These are phyloP conservation scores for Dipteronia sinensis DNA, from an alignment of 345 rosid genomes.

Conservation along the genomic window DNA sequence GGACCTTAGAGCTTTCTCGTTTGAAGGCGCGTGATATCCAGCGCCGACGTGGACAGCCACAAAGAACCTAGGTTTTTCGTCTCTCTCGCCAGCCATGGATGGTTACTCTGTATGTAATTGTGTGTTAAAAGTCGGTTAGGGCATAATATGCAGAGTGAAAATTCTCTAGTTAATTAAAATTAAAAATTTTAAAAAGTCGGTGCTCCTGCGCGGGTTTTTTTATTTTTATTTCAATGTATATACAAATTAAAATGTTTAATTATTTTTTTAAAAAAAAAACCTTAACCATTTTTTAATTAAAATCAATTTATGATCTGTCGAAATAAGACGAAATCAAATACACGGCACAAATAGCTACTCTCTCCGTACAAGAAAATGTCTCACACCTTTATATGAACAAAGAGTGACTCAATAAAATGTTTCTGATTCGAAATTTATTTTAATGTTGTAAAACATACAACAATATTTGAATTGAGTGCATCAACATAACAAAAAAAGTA, in stretches of 20 bases:
- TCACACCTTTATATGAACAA: no score
- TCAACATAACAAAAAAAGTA: neutral
- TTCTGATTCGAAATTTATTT: no score
- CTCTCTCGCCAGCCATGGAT: conserved; percentile 41
- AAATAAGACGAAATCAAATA: no score
- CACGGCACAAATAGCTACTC: no score
- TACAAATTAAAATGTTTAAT: neutral
- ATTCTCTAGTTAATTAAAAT: neutral
- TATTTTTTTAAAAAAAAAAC: no score
- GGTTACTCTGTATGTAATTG: neutral
- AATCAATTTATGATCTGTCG: no score
- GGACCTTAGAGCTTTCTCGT: conserved; percentile 74
- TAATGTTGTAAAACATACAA: no score
- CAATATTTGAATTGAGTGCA: neutral
- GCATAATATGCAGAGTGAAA: neutral
- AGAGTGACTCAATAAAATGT: no score
- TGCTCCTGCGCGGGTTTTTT: neutral
- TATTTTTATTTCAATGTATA: no score
- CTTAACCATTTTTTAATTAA: neutral
- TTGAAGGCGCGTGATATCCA: conserved; percentile 70
- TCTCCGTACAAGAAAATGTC: no score
- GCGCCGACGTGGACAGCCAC: conserved; percentile 98
- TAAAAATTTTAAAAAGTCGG: neutral
- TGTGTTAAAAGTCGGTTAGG: neutral
- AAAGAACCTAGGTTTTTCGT: conserved; percentile 65